These are phyloP conservation scores for Yamadazyma dushanensis DNA, from an alignment of 1,139 yeast species.

Conservation along the genomic window DNA sequence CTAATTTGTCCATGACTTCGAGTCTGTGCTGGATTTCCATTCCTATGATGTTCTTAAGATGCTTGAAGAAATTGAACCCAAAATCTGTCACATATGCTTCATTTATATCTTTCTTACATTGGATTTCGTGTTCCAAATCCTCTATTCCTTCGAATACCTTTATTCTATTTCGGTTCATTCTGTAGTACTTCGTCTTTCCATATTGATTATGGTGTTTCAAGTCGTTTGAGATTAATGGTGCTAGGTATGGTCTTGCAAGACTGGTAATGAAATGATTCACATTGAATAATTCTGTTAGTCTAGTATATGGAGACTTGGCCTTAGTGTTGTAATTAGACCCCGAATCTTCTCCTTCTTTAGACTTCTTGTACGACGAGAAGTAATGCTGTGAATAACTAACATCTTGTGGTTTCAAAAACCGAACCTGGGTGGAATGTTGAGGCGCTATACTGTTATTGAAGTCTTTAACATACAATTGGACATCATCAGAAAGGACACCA, in stretches of 20 bases:
- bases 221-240: slow-evolving; percentile 84
- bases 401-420: slow-evolving; percentile 47
- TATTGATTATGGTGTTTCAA: slow-evolving; percentile 58
- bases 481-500: slow-evolving; percentile 60
- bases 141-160: slow-evolving; percentile 7
- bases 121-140: slow-evolving; percentile 15
- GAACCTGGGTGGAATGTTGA: slow-evolving; percentile 32
- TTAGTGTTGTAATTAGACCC: slow-evolving; percentile 22
- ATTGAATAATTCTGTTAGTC: slow-evolving; percentile 87
- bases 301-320: slow-evolving; percentile 69
- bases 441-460: slow-evolving; percentile 57
- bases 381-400: slow-evolving; percentile 46
- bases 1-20: slow-evolving; percentile 75
- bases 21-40: slow-evolving; percentile 82
- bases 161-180: slow-evolving; percentile 6
- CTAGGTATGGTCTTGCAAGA: slow-evolving; percentile 88
- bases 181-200: slow-evolving; percentile 31
- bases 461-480: slow-evolving; percentile 70
- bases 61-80: slow-evolving; percentile 33
- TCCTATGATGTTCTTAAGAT: slow-evolving; percentile 38
- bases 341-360: slow-evolving; percentile 15
- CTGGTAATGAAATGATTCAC: slow-evolving; percentile 91
- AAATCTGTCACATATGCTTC: slow-evolving; percentile 32
- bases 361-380: slow-evolving; percentile 22
- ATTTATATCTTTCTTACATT: slow-evolving; percentile 12